Evolutionary conservation across 768 basidiomycete genomes (phyloP), one percentile per base, ranked within the genome.

Genomic region (Neoboletus subvelutipes): DNA sequence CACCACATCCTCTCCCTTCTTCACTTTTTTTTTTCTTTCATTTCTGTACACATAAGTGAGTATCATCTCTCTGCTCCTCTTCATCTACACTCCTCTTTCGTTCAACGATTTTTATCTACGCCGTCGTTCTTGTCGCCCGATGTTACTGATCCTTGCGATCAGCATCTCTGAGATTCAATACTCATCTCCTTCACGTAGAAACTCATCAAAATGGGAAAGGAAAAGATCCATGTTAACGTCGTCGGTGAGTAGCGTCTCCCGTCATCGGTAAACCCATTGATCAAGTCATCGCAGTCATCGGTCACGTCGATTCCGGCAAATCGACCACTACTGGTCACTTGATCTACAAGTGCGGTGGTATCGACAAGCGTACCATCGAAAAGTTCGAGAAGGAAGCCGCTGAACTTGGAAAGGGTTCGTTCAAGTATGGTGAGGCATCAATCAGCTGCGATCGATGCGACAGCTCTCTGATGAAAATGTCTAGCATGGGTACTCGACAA

Each of bases 271-370:
- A 18, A 24, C 61, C 18, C 46, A 54, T 63, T 74, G 58, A 71
- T 71, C 61, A 54, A 73, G 67, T 60, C 47, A 65, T 74, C 65
- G 34, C 72, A 91, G 94, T 95, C 78, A 96, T 96, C 82, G 94
- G 95, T 66, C 94, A 95, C 83, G 93, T 95, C 92, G 94, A 98
- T 83, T 98, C 96, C 76, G 96, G 96, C 67, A 99, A 98, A 83
- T 98, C 96, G 57, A 99, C 97, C 80, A 99, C 97, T 73, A 99
- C 97, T 68, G 97, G 97, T 67, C 97, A 99, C 83, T 85, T 99
- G 83, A 98, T 98, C 88, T 98, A 98, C 92, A 97, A 99, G 88
- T 99, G 97, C 77, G 97, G 97, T 88, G 97, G 97, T 91, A 99
- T 99, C 83, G 97, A 99, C 78, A 99, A 98, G 86, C 94, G 94